A percentile compares a stretch with the other conserved stretches of the same genome.
Evolutionary conservation across 2,329 filamentous ascomycete genomes (phyloP).

Genomic region (Aureobasidium melanogenum): DNA sequence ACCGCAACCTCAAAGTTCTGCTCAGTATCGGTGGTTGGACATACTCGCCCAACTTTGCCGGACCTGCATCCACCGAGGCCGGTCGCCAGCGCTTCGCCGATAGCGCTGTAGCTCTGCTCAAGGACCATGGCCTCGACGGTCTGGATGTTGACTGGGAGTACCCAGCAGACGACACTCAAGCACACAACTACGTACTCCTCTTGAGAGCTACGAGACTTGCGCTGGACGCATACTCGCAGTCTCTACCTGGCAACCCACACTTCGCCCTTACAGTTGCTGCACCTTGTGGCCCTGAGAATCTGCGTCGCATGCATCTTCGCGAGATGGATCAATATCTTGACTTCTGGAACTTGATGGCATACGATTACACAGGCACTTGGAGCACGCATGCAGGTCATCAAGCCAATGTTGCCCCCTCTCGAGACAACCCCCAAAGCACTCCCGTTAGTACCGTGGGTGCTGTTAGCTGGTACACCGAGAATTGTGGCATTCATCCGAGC

Average conservation of each 20-base stretch:
- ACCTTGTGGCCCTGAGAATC: slow-evolving; percentile 35
- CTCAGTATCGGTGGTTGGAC: slow-evolving; percentile 80
- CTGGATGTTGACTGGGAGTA: slow-evolving; percentile 43
- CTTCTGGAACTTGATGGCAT: slow-evolving; percentile 45
- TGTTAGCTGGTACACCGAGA: slow-evolving; percentile 58
- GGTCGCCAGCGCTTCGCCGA: slow-evolving; percentile 59
- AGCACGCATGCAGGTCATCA: slow-evolving; percentile 64
- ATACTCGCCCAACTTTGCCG: slow-evolving; percentile 67
- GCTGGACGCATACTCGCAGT: slow-evolving; percentile 32
- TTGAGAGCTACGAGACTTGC: slow-evolving; percentile 30
- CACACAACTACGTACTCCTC: slow-evolving; percentile 30
- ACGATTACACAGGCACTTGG: slow-evolving; percentile 66
- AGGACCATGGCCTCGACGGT: slow-evolving; percentile 63
- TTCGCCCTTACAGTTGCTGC: slow-evolving; percentile 38
- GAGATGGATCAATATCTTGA: slow-evolving; percentile 36
- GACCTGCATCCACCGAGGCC: slow-evolving; percentile 53
- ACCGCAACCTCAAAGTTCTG: slow-evolving; percentile 69
- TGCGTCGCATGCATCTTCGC: slow-evolving; percentile 31
- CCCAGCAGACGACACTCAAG: slow-evolving; percentile 33
- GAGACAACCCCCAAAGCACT: slow-evolving; percentile 52
- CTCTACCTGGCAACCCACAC: slow-evolving; percentile 26
- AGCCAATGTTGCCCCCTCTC: slow-evolving; percentile 63
- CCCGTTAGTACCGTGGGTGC: slow-evolving; percentile 71
- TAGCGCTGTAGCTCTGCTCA: slow-evolving; percentile 64
- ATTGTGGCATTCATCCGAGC: slow-evolving; percentile 50